phyloP scores from a whole-genome alignment of 768 basidiomycete genomes.

The Pholiota conissans region DNA sequence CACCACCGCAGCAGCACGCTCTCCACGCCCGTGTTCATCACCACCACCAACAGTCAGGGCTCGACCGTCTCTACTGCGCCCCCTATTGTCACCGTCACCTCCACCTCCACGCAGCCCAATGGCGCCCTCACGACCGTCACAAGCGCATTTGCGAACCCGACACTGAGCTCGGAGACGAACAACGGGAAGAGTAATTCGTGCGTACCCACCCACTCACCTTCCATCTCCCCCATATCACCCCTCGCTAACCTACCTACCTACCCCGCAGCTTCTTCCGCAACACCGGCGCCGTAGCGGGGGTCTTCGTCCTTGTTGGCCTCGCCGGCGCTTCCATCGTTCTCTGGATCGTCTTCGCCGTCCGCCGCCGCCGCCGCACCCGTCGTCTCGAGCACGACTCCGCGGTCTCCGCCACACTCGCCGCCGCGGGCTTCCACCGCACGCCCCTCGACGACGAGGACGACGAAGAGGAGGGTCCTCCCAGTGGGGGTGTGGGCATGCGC shows the following conservation, averaged over 20 bases:
- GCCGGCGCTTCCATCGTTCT: slow-evolving; percentile 67
- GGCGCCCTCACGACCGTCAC: slow-evolving; percentile 62
- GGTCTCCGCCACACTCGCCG: slow-evolving; percentile 71
- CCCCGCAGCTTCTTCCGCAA: slow-evolving; percentile 76
- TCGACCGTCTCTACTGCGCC: slow-evolving; percentile 50
- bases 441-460: slow-evolving; percentile 64
- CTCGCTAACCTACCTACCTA: not conserved
- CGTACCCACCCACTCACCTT: slow-evolving; percentile 24
- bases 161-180: slow-evolving; percentile 52
- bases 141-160: slow-evolving; percentile 67
- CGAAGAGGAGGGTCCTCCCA: slow-evolving; percentile 19
- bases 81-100: slow-evolving; percentile 52
- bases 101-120: slow-evolving; percentile 53
- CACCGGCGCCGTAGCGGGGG: slow-evolving; percentile 88
- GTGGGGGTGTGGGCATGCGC: slow-evolving; percentile 5
- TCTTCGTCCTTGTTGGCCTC: slow-evolving; percentile 88
- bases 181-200: slow-evolving; percentile 49
- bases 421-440: slow-evolving; percentile 66
- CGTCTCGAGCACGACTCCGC: slow-evolving; percentile 69
- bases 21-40: slow-evolving; percentile 51
- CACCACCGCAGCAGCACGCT: slow-evolving; percentile 48
- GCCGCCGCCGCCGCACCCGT: slow-evolving; percentile 59
- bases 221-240: not conserved
- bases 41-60: slow-evolving; percentile 61
- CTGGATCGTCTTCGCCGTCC: slow-evolving; percentile 71